These are phyloP conservation scores for Vigna reflexopilosa DNA, from an alignment of 306 rosid genomes.

Conservation along the genomic window DNA sequence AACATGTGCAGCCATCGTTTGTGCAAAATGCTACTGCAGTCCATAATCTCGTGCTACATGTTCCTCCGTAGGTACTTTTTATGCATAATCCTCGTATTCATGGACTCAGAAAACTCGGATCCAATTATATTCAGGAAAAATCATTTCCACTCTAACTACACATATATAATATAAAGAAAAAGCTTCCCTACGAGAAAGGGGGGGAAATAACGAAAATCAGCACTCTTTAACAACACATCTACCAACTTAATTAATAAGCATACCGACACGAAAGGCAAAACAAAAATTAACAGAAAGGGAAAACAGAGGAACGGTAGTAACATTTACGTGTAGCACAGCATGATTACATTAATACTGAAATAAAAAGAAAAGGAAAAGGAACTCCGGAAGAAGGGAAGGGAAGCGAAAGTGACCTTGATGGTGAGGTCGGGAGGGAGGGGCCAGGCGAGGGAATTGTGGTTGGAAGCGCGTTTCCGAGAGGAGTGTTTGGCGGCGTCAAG, in stretches of 20 bases:
- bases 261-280: background rate
- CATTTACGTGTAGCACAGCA: background rate
- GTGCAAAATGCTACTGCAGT: background rate
- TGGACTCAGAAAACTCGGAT: conserved; percentile 21
- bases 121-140: conserved; percentile 3
- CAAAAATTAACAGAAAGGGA: background rate
- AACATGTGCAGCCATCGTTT: background rate
- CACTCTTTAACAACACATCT: background rate
- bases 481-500: conserved; percentile 85
- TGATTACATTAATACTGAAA: background rate
- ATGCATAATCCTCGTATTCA: background rate
- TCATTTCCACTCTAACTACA: background rate
- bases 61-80: background rate
- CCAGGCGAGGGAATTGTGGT: conserved; percentile 83
- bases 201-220: background rate
- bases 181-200: background rate
- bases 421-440: conserved; percentile 95
- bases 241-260: conserved; percentile 7
- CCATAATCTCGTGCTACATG: background rate
- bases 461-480: conserved; percentile 78
- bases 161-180: conserved; percentile 26
- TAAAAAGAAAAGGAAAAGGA: too few relatives aligned
- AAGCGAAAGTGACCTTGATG: conserved; percentile 60
- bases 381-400: background rate
- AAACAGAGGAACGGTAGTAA: background rate